A percentile compares a stretch with the other conserved stretches of the same genome.
phyloP scores from a whole-genome alignment of 345 rosid genomes.

The Populus nigra region DNA sequence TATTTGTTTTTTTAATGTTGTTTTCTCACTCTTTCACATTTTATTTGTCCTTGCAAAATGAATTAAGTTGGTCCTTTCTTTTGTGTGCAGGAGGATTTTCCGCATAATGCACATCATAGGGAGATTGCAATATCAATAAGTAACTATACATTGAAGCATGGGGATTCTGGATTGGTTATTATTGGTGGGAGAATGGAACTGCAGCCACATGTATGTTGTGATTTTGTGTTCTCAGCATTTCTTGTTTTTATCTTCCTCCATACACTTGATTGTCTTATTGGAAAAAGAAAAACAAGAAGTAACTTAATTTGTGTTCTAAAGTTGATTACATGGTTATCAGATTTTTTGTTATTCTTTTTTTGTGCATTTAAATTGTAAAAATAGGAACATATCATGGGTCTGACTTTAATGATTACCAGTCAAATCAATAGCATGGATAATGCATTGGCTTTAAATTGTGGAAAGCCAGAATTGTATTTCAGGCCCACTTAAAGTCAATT shows the following conservation, averaged over 20 bases:
- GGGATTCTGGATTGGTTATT: slow-evolving; percentile 79
- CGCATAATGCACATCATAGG: slow-evolving; percentile 83
- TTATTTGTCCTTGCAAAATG: not conserved
- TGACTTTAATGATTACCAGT: not conserved
- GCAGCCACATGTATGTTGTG: slow-evolving; percentile 75
- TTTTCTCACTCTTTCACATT: not conserved
- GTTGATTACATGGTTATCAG: not conserved
- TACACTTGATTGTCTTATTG: not conserved
- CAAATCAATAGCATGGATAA: not conserved
- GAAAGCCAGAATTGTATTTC: not conserved
- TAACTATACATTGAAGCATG: slow-evolving; percentile 85
- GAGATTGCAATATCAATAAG: slow-evolving; percentile 56
- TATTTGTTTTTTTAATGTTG: not conserved
- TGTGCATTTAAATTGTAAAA: not conserved
- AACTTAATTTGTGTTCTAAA: not conserved
- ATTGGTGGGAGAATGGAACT: slow-evolving; percentile 97
- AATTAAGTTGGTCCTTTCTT: not conserved
- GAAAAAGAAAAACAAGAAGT: not conserved
- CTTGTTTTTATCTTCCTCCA: not conserved
- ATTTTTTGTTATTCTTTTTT: not conserved
- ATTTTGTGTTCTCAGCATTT: not conserved
- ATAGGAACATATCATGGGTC: not conserved
- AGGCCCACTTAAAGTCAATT: not conserved
- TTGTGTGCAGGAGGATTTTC: slow-evolving; percentile 73
- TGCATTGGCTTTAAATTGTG: not conserved